A percentile compares a stretch with the other conserved stretches of the same genome.
Evolutionary conservation across 345 rosid genomes (phyloP).

Genomic region (Bretschneidera sinensis): DNA sequence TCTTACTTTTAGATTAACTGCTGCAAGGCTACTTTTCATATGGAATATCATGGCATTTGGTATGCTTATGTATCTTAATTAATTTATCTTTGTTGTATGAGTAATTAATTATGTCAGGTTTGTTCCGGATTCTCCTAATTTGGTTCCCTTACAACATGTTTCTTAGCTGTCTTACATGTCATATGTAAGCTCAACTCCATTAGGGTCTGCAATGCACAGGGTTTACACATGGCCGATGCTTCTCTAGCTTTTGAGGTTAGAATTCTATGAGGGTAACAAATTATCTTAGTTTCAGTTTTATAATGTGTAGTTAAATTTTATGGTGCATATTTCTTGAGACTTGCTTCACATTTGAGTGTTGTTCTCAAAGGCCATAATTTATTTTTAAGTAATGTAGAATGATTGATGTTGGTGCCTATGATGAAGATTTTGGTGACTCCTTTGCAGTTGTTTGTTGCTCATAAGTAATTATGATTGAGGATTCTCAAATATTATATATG

Average conservation of each 20-base stretch:
- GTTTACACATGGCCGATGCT: too few relatives aligned
- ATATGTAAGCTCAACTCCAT: neutral
- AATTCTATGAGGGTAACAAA: too few relatives aligned
- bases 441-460: too few relatives aligned
- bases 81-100: neutral
- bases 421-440: neutral
- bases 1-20: neutral
- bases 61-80: slow-evolving; percentile 4
- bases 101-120: too few relatives aligned
- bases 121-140: too few relatives aligned
- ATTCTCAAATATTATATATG: too few relatives aligned
- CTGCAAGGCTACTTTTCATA: slow-evolving; percentile 1
- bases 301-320: too few relatives aligned
- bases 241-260: neutral
- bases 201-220: neutral
- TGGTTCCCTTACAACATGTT: too few relatives aligned
- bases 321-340: neutral
- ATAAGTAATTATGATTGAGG: too few relatives aligned
- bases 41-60: neutral
- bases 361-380: too few relatives aligned
- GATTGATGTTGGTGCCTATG: neutral
- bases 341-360: neutral
- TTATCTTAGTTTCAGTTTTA: too few relatives aligned
- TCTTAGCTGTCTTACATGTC: neutral
- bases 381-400: neutral